A percentile compares a stretch with the other conserved stretches of the same genome.
Conservation (phyloP, 2,329 filamentous ascomycete species). For the Neopestalotiopsis sp. region DNA sequence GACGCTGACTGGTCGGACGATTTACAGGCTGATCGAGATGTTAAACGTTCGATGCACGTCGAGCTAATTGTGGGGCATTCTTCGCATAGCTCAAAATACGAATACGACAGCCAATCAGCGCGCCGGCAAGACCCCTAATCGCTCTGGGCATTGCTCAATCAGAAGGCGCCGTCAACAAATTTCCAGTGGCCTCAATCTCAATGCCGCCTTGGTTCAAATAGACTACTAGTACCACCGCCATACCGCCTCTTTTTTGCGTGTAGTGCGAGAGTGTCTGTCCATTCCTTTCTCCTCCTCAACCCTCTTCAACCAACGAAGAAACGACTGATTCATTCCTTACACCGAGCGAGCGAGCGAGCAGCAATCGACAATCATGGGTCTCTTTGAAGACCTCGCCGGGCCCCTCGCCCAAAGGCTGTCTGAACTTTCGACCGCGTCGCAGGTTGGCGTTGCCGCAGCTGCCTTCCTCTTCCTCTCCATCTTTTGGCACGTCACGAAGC, state of each 20-base stretch:
- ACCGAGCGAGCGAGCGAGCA: neutral
- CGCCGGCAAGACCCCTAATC: neutral
- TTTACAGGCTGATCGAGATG: conserved; percentile 1
- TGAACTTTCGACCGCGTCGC: conserved; percentile 50
- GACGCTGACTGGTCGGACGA: conserved; percentile 10
- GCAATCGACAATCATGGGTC: conserved; percentile 51
- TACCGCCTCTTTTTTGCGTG: neutral
- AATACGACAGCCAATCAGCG: conserved; percentile 14
- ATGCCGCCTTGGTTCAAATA: neutral
- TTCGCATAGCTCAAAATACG: neutral
- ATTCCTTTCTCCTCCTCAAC: too few relatives aligned
- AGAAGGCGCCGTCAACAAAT: conserved; percentile 18
- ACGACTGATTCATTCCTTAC: too few relatives aligned
- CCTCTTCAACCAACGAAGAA: too few relatives aligned
- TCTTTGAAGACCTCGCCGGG: conserved; percentile 57
- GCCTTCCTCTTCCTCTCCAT: conserved; percentile 61
- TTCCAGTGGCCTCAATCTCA: conserved; percentile 12
- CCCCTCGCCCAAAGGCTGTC: conserved; percentile 56
- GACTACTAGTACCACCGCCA: neutral
- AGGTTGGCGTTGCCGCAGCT: conserved; percentile 50
- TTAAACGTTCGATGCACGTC: conserved; percentile 17
- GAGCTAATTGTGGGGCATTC: neutral
- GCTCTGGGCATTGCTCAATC: conserved; percentile 16
- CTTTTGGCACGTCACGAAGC: conserved; percentile 77
- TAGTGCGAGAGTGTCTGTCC: neutral